Base-by-base conservation (phyloP, 345 rosid species). In the Salix suchowensis region DNA sequence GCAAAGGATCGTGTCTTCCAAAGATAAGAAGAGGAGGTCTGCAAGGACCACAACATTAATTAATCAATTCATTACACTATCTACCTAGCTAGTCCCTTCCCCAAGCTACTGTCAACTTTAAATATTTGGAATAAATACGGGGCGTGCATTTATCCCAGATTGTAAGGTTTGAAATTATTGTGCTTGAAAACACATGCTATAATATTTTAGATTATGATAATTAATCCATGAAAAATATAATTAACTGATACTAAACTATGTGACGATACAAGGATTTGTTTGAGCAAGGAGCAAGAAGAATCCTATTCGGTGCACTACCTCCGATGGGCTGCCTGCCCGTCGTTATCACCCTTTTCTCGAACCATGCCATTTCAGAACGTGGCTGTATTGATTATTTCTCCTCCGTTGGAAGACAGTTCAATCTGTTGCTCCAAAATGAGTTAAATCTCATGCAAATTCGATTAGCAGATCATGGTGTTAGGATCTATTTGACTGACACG, bases 271-370 rank as follows among this genome's bases (percentile, higher is more conserved):
- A 94, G 97, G 88, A 72, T 46, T 84, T 91, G 67, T 78, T 83
- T 84, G 75, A 83, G 5, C 89, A 89, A 88, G 95, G 97, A 67
- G 95, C 94, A 14, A 71, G 89, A 75, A 87, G 62, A 44, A 78
- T 94, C 10, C 13, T 39, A 1, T 78, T 92, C 24, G 70, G 69
- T 0, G 88, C 88, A 9, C 81, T 92, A 21, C 89, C 97, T 58
- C 97, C 97, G 10, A 86, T 92, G 87, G 98, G 95, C 18, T 94
- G 98, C 77, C 67, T 94, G 80, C 98, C 97, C 5, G 70, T 82
- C 21, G 84, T 92, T 4, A 92, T 92, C 71, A 92, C 97, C 4
- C 64, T 91, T 19, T 74, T 82, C 74, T 88, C 95, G 24, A 30
- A 65, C 6, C 55, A 82, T 62, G 75, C 87, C 14, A 3, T 86